Evolutionary conservation across 306 rosid genomes (phyloP).

Genomic region (Purshia tridentata): DNA sequence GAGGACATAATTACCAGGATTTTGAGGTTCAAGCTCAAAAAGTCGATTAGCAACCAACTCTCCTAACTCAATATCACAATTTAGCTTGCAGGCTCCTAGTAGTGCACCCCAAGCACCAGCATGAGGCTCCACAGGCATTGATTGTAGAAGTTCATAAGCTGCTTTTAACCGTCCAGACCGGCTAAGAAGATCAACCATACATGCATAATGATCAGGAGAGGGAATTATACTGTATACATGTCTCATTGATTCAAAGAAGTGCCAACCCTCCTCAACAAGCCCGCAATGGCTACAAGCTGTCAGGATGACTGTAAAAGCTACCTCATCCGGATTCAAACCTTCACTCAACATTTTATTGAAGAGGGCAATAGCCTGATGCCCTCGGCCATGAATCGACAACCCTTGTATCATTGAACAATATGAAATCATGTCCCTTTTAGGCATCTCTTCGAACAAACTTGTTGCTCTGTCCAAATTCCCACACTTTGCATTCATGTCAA

Average conservation of each 20-base stretch:
- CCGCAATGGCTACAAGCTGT: conserved; percentile 71
- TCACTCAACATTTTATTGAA: conserved; percentile 66
- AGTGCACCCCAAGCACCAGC: conserved; percentile 80
- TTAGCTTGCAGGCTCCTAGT: conserved; percentile 68
- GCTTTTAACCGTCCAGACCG: conserved; percentile 54
- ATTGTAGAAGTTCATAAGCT: conserved; percentile 62
- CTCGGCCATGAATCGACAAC: conserved; percentile 66
- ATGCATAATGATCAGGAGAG: conserved; percentile 68
- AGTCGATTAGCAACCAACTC: conserved; percentile 58
- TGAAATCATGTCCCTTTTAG: conserved; percentile 45
- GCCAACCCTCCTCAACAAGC: conserved; percentile 70
- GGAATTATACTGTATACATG: conserved; percentile 44
- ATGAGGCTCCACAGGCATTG: conserved; percentile 56
- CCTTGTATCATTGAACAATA: conserved; percentile 81
- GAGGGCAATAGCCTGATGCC: conserved; percentile 50
- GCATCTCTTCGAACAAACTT: conserved; percentile 48
- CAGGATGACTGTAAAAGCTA: conserved; percentile 68
- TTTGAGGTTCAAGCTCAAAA: conserved; percentile 61
- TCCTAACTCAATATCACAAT: conserved; percentile 49
- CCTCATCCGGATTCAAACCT: conserved; percentile 66
- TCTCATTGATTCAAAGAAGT: conserved; percentile 55
- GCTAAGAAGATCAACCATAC: conserved; percentile 80
- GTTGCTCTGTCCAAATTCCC: conserved; percentile 73
- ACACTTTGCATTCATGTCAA: conserved; percentile 83
- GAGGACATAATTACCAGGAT: conserved; percentile 62